These are phyloP conservation scores for Dioszegia crocea DNA, from an alignment of 768 basidiomycete genomes.

Conservation along the genomic window DNA sequence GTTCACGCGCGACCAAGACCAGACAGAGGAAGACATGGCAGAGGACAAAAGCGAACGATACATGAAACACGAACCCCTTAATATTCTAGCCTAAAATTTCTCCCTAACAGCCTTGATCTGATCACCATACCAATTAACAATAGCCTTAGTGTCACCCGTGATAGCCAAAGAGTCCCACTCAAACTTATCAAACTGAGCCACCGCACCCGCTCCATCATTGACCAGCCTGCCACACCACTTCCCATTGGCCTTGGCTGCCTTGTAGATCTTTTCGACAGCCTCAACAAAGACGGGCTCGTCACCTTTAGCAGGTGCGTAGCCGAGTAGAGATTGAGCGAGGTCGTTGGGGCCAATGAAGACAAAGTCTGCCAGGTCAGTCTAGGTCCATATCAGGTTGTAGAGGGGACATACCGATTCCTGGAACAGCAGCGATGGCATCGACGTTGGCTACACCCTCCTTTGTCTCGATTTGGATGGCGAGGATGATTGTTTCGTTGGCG, in stretches of 20 bases:
- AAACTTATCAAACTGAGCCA: background rate
- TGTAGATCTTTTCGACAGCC: constrained; percentile 36
- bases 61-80: no score
- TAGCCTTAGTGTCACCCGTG: constrained; percentile 36
- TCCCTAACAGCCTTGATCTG: constrained; percentile 10
- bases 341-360: constrained; percentile 47
- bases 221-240: constrained; percentile 34
- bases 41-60: background rate
- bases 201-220: constrained; percentile 23
- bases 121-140: constrained; percentile 22
- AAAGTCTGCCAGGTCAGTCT: constrained; percentile 16
- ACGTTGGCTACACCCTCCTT: constrained; percentile 60
- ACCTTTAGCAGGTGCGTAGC: constrained; percentile 33
- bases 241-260: constrained; percentile 29
- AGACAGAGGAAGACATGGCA: no score
- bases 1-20: no score
- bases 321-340: constrained; percentile 38
- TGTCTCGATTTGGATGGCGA: constrained; percentile 68
- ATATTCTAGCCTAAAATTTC: background rate
- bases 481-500: constrained; percentile 59
- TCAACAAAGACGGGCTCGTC: constrained; percentile 33
- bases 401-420: constrained; percentile 53
- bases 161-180: constrained; percentile 28
- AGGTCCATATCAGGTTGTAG: background rate
- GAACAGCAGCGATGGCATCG: constrained; percentile 60